These are phyloP conservation scores for Mycena vulgaris DNA, from an alignment of 768 basidiomycete species.

Conservation along the genomic window DNA sequence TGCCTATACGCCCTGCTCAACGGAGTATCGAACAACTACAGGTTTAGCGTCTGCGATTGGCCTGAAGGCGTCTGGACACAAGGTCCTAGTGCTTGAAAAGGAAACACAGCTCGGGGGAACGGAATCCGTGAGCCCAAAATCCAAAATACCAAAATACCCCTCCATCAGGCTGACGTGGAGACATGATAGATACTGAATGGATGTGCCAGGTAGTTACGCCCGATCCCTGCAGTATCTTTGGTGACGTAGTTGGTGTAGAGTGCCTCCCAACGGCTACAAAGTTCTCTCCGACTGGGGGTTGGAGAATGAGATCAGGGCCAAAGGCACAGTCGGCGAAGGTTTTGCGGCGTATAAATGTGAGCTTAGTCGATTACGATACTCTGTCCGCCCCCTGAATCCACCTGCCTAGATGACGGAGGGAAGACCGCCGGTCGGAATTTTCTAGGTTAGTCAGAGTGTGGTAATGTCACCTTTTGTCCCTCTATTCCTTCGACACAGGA, in stretches of 20 bases:
- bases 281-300: conserved; percentile 32
- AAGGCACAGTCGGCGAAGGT: neutral
- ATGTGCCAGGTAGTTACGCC: neutral
- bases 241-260: neutral
- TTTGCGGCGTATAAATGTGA: conserved; percentile 27
- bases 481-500: neutral
- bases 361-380: no score
- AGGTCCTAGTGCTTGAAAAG: conserved; percentile 26
- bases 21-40: neutral
- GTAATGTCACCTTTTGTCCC: neutral
- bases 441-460: neutral
- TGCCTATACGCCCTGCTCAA: neutral
- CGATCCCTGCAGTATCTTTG: neutral
- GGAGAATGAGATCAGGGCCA: neutral
- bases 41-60: conserved; percentile 30
- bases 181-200: conserved; percentile 5
- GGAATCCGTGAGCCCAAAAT: neutral
- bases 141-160: neutral
- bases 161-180: no score
- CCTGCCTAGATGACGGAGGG: neutral
- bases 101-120: conserved; percentile 14
- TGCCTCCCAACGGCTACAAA: conserved; percentile 34
- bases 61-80: conserved; percentile 21
- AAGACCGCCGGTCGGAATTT: neutral
- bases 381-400: neutral